These are phyloP conservation scores for Nigrograna mackinnonii DNA, from an alignment of 2,329 filamentous ascomycete species.

Conservation along the genomic window DNA sequence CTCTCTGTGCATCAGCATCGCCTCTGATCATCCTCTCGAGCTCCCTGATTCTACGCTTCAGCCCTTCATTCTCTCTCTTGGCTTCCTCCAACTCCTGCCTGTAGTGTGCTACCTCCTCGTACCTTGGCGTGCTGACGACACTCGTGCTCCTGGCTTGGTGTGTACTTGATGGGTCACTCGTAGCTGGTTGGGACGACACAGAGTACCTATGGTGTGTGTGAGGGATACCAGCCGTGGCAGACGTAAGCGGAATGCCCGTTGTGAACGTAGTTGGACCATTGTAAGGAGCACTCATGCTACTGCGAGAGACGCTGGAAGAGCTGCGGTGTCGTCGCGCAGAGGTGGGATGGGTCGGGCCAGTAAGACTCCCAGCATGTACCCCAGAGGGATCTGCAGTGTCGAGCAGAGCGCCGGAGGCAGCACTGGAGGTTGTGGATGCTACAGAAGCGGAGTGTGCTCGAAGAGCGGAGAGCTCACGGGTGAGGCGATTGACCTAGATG, in stretches of 20 bases:
- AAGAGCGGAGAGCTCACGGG: slow-evolving; percentile 84
- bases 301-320: slow-evolving; percentile 55
- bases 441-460: slow-evolving; percentile 69
- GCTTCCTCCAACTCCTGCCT: slow-evolving; percentile 52
- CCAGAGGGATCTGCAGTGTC: slow-evolving; percentile 52
- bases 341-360: slow-evolving; percentile 55
- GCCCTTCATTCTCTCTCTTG: slow-evolving; percentile 52
- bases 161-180: slow-evolving; percentile 22
- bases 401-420: slow-evolving; percentile 52
- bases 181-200: slow-evolving; percentile 31
- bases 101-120: slow-evolving; percentile 49
- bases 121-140: slow-evolving; percentile 41
- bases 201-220: slow-evolving; percentile 34
- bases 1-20: slow-evolving; percentile 32
- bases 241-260: slow-evolving; percentile 20
- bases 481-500: slow-evolving; percentile 90
- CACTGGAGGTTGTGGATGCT: slow-evolving; percentile 61
- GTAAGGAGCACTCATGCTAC: slow-evolving; percentile 15
- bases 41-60: slow-evolving; percentile 52
- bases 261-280: slow-evolving; percentile 7
- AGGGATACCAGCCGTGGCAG: slow-evolving; percentile 24
- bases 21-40: slow-evolving; percentile 46
- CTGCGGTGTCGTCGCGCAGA: slow-evolving; percentile 60
- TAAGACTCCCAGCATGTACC: slow-evolving; percentile 44
- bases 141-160: slow-evolving; percentile 31